Conservation (phyloP, 352 stramenopile species). For the Phytopythium helicoides region DNA sequence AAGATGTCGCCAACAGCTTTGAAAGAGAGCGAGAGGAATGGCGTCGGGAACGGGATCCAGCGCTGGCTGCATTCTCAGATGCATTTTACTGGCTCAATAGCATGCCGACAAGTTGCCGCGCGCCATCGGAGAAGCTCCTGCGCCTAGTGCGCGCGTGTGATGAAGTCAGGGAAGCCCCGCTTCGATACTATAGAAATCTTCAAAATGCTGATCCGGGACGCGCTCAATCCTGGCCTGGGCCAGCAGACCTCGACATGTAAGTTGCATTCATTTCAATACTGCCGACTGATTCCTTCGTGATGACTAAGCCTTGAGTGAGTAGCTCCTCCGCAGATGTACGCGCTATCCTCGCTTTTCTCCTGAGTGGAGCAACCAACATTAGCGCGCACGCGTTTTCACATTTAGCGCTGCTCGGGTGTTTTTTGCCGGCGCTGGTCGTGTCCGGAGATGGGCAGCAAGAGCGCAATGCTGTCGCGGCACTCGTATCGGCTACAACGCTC, state of each 20-base stretch:
- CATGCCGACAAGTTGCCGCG: constrained; percentile 36
- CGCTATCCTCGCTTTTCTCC: constrained; percentile 50
- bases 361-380: constrained; percentile 39
- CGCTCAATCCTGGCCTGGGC: constrained; percentile 7
- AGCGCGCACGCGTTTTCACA: constrained; percentile 56
- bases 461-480: not conserved
- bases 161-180: constrained; percentile 37
- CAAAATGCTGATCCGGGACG: constrained; percentile 11
- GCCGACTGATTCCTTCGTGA: too few relatives aligned
- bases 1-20: not conserved
- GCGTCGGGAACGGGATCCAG: not conserved
- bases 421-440: constrained; percentile 28
- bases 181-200: constrained; percentile 50
- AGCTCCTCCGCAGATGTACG: constrained; percentile 49
- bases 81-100: constrained; percentile 46
- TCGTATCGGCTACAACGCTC: not conserved
- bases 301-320: too few relatives aligned
- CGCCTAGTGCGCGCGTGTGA: constrained; percentile 40
- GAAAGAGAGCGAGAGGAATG: not conserved
- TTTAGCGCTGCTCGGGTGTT: constrained; percentile 52
- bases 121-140: constrained; percentile 51
- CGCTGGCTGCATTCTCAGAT: constrained; percentile 29
- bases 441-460: not conserved
- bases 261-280: constrained; percentile 2
- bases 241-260: constrained; percentile 39